A percentile compares a stretch with the other conserved stretches of the same genome.
Conservation (phyloP, 1,284 basidiomycete species). For the Ceratobasidium sp. region DNA sequence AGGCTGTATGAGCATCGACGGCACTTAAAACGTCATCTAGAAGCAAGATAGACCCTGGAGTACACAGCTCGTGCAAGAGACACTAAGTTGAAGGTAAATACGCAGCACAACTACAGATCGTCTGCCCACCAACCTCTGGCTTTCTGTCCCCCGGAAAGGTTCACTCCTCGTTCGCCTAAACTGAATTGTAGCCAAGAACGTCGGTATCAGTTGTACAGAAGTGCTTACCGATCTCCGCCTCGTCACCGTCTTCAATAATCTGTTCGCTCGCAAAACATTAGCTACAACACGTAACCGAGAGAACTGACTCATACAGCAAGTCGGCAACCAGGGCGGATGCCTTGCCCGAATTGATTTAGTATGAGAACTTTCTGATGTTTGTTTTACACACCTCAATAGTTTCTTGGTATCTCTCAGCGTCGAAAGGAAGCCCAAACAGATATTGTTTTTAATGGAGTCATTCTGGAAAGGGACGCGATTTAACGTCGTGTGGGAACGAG, state of each 20-base stretch:
- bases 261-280: slow-evolving; percentile 55
- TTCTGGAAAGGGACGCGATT: too few species aligned
- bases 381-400: slow-evolving; percentile 65
- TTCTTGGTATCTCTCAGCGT: slow-evolving; percentile 77
- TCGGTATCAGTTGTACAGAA: not conserved
- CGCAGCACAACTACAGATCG: not conserved
- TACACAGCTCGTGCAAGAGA: slow-evolving; percentile 93
- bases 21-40: slow-evolving; percentile 82
- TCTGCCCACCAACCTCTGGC: slow-evolving; percentile 68
- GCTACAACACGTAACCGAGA: not conserved
- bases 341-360: slow-evolving; percentile 36
- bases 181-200: not conserved
- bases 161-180: slow-evolving; percentile 66
- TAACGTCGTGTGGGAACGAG: not conserved
- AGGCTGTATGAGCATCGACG: slow-evolving; percentile 89
- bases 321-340: slow-evolving; percentile 78
- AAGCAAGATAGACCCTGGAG: slow-evolving; percentile 82
- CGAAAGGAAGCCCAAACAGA: slow-evolving; percentile 87
- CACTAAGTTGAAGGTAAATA: slow-evolving; percentile 54
- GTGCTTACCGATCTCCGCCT: slow-evolving; percentile 78
- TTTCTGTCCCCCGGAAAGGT: slow-evolving; percentile 94
- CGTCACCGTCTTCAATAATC: slow-evolving; percentile 93
- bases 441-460: slow-evolving; percentile 93
- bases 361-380: not conserved
- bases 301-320: slow-evolving; percentile 44